These are phyloP conservation scores for Secale cereale DNA, from an alignment of 176 grass and related monocot species.

Conservation along the genomic window DNA sequence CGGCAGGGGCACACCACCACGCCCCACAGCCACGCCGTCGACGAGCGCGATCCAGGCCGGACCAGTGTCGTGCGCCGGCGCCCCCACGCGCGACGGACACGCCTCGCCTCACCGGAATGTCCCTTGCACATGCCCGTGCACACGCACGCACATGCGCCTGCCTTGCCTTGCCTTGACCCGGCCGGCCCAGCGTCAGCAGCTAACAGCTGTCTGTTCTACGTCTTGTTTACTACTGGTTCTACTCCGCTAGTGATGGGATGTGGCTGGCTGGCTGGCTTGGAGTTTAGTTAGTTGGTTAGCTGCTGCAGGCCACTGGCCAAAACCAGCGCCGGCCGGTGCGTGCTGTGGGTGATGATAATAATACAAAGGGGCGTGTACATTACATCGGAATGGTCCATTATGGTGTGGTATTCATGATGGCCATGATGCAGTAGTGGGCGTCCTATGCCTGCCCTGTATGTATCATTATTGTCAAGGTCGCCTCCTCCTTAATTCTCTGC, in stretches of 20 bases:
- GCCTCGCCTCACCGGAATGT: background rate
- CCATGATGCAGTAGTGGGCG: background rate
- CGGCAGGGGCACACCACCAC: background rate
- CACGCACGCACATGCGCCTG: background rate
- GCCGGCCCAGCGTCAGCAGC: background rate
- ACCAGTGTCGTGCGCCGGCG: slow-evolving; percentile 20
- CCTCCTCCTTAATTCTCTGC: background rate
- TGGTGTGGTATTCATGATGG: background rate
- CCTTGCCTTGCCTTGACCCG: background rate
- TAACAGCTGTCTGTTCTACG: background rate
- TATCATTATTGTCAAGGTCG: background rate
- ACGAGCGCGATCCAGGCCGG: background rate
- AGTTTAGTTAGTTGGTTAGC: background rate
- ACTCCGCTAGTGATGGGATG: background rate
- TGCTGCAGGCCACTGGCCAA: slow-evolving; percentile 23
- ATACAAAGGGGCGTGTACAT: slow-evolving; percentile 4
- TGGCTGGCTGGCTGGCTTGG: background rate
- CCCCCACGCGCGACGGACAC: slow-evolving; percentile 19
- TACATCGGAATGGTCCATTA: slow-evolving; percentile 14
- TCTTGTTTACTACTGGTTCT: background rate
- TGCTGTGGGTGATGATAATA: background rate
- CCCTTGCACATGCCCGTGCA: slow-evolving; percentile 1
- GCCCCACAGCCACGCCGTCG: background rate
- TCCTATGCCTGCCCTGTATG: slow-evolving; percentile 18
- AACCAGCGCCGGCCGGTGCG: background rate